Base-by-base conservation (phyloP, 768 basidiomycete genomes). In the Solioccasus polychromus region DNA sequence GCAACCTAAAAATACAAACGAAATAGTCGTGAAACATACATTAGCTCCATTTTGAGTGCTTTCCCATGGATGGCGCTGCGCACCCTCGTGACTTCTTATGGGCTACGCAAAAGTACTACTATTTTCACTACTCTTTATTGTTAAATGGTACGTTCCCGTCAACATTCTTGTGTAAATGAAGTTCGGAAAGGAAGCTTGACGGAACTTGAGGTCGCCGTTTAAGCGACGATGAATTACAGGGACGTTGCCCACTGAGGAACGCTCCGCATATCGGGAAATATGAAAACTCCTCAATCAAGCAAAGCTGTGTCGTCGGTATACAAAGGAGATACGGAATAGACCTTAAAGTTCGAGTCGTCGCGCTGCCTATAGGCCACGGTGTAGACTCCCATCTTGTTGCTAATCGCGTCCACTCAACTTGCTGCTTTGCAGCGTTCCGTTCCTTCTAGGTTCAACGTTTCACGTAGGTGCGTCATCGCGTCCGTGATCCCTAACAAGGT, bases 181-280 rank as follows among this genome's bases (percentile, higher is more conserved):
- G 19, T 37, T 39, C 48, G 43, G 51, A 42, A 46, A 32, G n/a
- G 53, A 51, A 49, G 45, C 8, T 38, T 40, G 54, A 48, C 60
- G 59, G 61, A 52, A 42, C 59, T 53, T 50, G 41, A 47, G 39
- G 45, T 44, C 56, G 54, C 54, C 43, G 54, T 50, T 44, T 57
- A 58, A 39, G 51, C 52, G 62, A 52, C 35, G 30, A 47, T 61
- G 55, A 61, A 58, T 48, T 45, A 18, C 51, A 64, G 61, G 62
- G 57, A 48, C 48, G 23, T 37, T 20, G 32, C n/a, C n/a, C 18
- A 34, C 31, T 38, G 40, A 44, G 54, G 51, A 41, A 50, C 52
- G 5, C 17, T 38, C 48, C 26, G 52, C 53, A 28, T 53, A 63
- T 61, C 56, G 40, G 61, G 61, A 52, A 61, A 59, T 55, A 23